Percentiles rank a stretch among this genome's conserved stretches.
phyloP scores from a whole-genome alignment of 768 basidiomycete species.

The Pulveroboletus frians region DNA sequence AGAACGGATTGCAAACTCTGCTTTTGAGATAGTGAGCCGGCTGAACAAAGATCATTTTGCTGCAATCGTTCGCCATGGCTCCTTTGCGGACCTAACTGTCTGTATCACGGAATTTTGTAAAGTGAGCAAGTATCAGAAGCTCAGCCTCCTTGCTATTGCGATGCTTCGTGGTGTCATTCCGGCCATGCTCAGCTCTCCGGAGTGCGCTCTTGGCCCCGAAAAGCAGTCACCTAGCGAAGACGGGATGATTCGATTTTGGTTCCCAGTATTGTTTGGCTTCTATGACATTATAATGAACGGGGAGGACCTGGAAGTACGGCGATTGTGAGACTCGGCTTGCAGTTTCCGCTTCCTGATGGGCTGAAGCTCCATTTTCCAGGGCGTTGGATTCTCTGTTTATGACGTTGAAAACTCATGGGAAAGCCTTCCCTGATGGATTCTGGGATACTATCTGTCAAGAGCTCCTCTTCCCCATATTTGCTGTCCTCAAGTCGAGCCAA shows the following conservation, averaged over 20 bases:
- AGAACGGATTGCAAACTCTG: constrained; percentile 90
- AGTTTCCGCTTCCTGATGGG: constrained; percentile 1
- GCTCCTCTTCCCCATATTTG: constrained; percentile 96
- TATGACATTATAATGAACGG: constrained; percentile 99
- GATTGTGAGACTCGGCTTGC: constrained; percentile 61
- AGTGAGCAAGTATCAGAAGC: constrained; percentile 98
- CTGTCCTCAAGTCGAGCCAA: constrained; percentile 88
- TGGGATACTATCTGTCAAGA: constrained; percentile 98
- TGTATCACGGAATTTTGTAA: constrained; percentile 99
- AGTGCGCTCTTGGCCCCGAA: constrained; percentile 43
- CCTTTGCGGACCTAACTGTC: constrained; percentile 92
- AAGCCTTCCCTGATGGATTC: constrained; percentile 82
- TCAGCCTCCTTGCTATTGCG: constrained; percentile 90
- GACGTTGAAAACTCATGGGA: constrained; percentile 86
- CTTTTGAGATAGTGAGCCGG: constrained; percentile 92
- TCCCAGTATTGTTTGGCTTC: constrained; percentile 94
- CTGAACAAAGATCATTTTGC: constrained; percentile 88
- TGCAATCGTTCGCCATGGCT: constrained; percentile 87
- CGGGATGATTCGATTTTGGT: constrained; percentile 95
- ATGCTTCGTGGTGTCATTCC: constrained; percentile 94
- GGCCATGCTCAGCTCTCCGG: constrained; percentile 81
- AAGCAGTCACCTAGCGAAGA: constrained; percentile 55
- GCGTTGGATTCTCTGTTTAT: constrained; percentile 96
- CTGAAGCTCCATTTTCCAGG: constrained; percentile 37
- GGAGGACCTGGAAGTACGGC: constrained; percentile 94